Evolutionary conservation across 1,284 basidiomycete genomes (phyloP), one percentile per base, ranked within the genome.

Genomic region (Ganoderma lingzhi): DNA sequence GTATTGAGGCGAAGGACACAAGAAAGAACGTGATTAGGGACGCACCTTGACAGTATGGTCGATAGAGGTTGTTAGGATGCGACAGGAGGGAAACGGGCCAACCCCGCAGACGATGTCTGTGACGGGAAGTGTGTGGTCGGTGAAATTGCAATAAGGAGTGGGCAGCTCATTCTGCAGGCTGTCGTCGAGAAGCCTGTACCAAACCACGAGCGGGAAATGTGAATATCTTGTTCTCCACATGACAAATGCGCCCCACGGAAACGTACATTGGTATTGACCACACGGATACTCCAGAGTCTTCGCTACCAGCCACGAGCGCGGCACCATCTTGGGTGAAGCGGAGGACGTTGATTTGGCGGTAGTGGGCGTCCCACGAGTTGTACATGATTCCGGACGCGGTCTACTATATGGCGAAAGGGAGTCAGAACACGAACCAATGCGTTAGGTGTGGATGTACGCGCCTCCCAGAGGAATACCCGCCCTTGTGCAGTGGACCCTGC

Each of bases 381-480:
- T 93, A 93, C 59, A 99, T 85, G 55, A 95, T 91, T 8, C 97
- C 97, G 3, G 96, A 97, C 2, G 93, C 86, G 75, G 96, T 86
- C 95, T 98, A 82, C 77, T 78, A 72, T 71, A 76, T 71, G 64
- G 72, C 72, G 73, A 42, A 58, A 61, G 23, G 58, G 71, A 75
- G 73, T 77, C 63, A 70, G 62, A 42, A 60, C n/a, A 39, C 28
- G 53, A 62, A 55, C 41, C 55, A 14, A 37, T 14, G 30, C 65
- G 32, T 48, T 39, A 19, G 35, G 35, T 61, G 44, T 42, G 65
- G 59, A 62, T 63, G 23, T 62, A 84, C 90, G 76, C 74, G 91
- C 96, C 93, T 98, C 96, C 97, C 97, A 99, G 1, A 99, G 82
- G 78, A 96, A 97, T 76, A 99, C 88, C 64, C 96, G 90, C 37